Evolutionary conservation across 2,329 filamentous ascomycete genomes (phyloP).

Genomic region (Ciborinia camelliae): DNA sequence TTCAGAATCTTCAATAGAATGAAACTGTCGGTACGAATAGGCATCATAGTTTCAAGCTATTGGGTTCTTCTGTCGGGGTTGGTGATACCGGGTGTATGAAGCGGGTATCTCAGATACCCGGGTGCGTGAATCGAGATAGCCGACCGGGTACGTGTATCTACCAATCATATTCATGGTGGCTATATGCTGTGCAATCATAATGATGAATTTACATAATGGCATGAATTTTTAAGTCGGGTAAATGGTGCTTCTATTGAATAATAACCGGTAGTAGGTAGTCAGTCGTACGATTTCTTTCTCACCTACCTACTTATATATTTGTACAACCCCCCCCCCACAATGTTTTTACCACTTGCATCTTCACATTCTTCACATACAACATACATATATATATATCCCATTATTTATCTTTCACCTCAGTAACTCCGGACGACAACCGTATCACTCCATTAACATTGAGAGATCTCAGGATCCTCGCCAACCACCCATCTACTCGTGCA

Average conservation of each 20-base stretch:
- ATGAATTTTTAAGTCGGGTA: not conserved
- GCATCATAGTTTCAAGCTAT: not conserved
- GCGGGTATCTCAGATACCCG: not conserved
- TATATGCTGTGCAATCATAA: not conserved
- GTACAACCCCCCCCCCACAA: too few relatives aligned
- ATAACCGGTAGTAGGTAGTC: not conserved
- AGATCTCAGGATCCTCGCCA: not conserved
- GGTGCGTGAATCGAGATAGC: not conserved
- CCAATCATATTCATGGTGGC: not conserved
- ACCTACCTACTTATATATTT: too few relatives aligned
- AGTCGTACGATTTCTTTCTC: not conserved
- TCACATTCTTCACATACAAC: not conserved
- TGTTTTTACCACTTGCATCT: not conserved
- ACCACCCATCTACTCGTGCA: not conserved
- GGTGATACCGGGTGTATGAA: not conserved
- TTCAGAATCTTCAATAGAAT: constrained; percentile 3
- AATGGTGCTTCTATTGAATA: not conserved
- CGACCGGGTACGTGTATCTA: not conserved
- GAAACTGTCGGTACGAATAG: not conserved
- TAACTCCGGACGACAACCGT: not conserved
- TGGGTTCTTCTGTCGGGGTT: not conserved
- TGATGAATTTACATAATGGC: not conserved
- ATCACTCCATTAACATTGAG: not conserved
- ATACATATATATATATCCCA: not conserved
- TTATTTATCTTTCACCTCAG: not conserved